These are phyloP conservation scores for Boletus sp. DNA, from an alignment of 768 basidiomycete genomes.

Conservation along the genomic window DNA sequence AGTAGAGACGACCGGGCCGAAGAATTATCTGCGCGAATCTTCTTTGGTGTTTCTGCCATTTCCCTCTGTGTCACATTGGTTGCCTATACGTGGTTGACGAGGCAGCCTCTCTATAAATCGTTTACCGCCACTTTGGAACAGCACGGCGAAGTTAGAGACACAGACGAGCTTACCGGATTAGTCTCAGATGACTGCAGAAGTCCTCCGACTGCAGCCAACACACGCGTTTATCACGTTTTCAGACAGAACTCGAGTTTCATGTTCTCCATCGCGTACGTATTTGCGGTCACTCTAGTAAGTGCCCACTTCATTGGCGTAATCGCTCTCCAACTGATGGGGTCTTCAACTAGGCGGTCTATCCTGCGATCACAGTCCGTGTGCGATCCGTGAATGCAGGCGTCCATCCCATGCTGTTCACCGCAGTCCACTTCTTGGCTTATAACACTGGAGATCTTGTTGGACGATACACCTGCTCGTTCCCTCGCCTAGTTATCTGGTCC, in stretches of 20 bases:
- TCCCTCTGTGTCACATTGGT: conserved; percentile 56
- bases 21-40: conserved; percentile 65
- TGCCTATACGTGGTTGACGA: conserved; percentile 57
- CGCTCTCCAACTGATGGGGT: conserved; percentile 2
- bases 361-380: conserved; percentile 80
- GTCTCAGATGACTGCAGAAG: conserved; percentile 31
- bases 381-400: conserved; percentile 60
- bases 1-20: conserved; percentile 48
- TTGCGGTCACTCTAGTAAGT: conserved; percentile 78
- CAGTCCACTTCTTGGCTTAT: conserved; percentile 75
- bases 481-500: conserved; percentile 66
- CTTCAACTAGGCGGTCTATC: conserved; percentile 70
- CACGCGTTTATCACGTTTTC: conserved; percentile 50
- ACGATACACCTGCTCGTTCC: conserved; percentile 66
- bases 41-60: conserved; percentile 67
- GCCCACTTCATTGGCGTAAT: background rate
- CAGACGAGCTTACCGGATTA: conserved; percentile 34
- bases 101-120: conserved; percentile 56
- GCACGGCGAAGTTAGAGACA: conserved; percentile 22
- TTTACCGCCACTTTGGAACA: conserved; percentile 51
- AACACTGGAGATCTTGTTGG: conserved; percentile 72
- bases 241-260: conserved; percentile 69
- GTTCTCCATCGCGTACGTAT: conserved; percentile 72
- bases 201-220: conserved; percentile 35
- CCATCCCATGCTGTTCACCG: conserved; percentile 80